A percentile compares a stretch with the other conserved stretches of the same genome.
Evolutionary conservation across 2,329 filamentous ascomycete genomes (phyloP).

Genomic region (Magnaporthiopsis incrustans): DNA sequence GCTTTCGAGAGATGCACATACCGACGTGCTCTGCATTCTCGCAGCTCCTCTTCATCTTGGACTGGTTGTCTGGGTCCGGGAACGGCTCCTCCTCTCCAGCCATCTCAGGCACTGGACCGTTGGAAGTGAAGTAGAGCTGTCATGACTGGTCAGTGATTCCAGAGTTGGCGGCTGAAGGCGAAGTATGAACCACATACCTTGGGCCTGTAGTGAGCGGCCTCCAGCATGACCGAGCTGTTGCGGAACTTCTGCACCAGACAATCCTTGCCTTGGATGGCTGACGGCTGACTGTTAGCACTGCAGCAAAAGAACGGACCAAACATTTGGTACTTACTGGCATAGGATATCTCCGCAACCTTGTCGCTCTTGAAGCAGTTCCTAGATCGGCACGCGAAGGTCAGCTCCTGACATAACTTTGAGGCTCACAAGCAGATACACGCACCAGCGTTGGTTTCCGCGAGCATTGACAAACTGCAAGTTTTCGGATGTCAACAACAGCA

Average conservation of each 20-base stretch:
- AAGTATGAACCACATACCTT: conserved; percentile 49
- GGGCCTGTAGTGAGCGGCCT: conserved; percentile 71
- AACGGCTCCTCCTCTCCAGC: conserved; percentile 69
- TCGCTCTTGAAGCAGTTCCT: conserved; percentile 77
- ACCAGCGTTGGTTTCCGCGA: conserved; percentile 65
- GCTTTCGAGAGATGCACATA: conserved; percentile 30
- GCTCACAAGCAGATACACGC: conserved; percentile 15
- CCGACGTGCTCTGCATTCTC: conserved; percentile 83
- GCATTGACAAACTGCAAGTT: conserved; percentile 58
- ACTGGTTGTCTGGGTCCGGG: conserved; percentile 71
- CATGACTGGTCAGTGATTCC: not conserved
- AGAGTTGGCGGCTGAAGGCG: not conserved
- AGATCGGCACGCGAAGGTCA: conserved; percentile 1
- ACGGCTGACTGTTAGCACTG: conserved; percentile 6
- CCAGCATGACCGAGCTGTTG: conserved; percentile 93
- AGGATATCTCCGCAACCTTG: conserved; percentile 85
- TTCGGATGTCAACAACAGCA: conserved; percentile 17
- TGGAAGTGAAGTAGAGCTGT: conserved; percentile 46
- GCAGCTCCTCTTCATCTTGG: conserved; percentile 79
- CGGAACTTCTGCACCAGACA: conserved; percentile 91
- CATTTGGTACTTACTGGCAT: conserved; percentile 63
- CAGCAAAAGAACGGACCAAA: not conserved
- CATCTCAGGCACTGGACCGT: conserved; percentile 38
- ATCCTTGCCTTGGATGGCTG: conserved; percentile 86
- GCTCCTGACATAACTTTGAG: not conserved